phyloP scores from a whole-genome alignment of 2,329 filamentous ascomycete genomes.

The Botrytis hyacinthi region DNA sequence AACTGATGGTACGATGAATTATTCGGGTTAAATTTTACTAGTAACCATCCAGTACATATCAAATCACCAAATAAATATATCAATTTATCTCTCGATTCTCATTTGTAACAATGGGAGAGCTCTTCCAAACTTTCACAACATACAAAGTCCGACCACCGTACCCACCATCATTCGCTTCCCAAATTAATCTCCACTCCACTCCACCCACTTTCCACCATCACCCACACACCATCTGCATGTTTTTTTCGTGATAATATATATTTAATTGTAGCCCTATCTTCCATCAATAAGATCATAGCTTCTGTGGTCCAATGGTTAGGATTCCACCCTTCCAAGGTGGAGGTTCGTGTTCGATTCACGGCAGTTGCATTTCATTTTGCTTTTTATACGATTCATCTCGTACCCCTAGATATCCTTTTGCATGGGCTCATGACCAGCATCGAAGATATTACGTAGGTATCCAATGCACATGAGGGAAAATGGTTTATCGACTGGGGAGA shows the following conservation, averaged over 20 bases:
- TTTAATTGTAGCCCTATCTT: accelerated
- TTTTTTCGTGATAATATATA: background rate
- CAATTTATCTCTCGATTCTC: background rate
- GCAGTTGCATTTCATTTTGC: background rate
- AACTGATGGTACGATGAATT: background rate
- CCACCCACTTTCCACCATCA: background rate
- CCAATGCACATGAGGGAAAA: too few species aligned
- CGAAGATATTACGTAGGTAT: background rate
- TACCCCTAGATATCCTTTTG: accelerated
- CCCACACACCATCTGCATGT: background rate
- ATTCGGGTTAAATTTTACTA: accelerated
- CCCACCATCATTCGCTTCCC: background rate
- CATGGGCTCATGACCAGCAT: background rate
- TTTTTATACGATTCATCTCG: accelerated
- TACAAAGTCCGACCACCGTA: background rate
- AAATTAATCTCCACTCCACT: background rate
- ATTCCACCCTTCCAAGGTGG: constrained; percentile 13
- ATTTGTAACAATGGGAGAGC: background rate
- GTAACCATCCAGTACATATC: background rate
- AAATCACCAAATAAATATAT: background rate
- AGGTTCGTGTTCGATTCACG: constrained; percentile 6
- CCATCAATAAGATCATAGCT: background rate
- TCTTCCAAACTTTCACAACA: background rate
- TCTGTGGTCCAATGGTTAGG: constrained; percentile 14
- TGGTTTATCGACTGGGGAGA: background rate